A percentile compares a stretch with the other conserved stretches of the same genome.
These are phyloP conservation scores for Amanita rubescens DNA, from an alignment of 768 basidiomycete genomes.

Conservation along the genomic window DNA sequence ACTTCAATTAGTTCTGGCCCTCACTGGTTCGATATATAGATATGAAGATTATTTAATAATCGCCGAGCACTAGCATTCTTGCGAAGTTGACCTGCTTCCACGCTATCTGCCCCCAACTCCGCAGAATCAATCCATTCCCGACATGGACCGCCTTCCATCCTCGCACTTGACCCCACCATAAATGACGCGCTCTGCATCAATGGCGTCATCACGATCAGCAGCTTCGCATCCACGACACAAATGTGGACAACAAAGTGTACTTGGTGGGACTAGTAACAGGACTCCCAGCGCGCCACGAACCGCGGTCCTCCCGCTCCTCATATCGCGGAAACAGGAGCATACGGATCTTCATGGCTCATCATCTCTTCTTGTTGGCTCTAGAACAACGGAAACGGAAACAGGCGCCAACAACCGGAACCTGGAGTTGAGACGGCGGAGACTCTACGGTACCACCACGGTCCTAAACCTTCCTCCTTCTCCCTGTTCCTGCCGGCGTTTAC, in stretches of 20 bases:
- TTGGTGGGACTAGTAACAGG: not conserved
- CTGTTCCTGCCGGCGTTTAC: slow-evolving; percentile 14
- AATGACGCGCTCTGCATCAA: slow-evolving; percentile 47
- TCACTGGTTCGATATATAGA: too few relatives aligned
- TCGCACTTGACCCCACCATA: slow-evolving; percentile 8
- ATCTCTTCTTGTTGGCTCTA: not conserved
- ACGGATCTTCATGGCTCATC: not conserved
- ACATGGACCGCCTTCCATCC: not conserved
- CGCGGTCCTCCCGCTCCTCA: not conserved
- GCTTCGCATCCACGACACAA: slow-evolving; percentile 39
- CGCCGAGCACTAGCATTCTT: too few relatives aligned
- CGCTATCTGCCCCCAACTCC: too few relatives aligned
- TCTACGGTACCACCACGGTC: slow-evolving; percentile 20
- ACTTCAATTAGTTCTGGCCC: too few relatives aligned
- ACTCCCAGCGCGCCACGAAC: not conserved
- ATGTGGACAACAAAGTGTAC: slow-evolving; percentile 13
- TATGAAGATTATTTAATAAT: too few relatives aligned
- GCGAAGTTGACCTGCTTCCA: too few relatives aligned
- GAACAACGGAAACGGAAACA: slow-evolving; percentile 5
- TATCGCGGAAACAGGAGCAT: not conserved
- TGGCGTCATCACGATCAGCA: slow-evolving; percentile 48
- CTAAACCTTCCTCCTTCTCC: slow-evolving; percentile 21
- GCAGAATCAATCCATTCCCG: slow-evolving; percentile 6
- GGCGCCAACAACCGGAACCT: not conserved
- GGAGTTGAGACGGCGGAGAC: slow-evolving; percentile 15